phyloP scores from a whole-genome alignment of 2,329 filamentous ascomycete species.

The Pseudogymnoascus sp. region DNA sequence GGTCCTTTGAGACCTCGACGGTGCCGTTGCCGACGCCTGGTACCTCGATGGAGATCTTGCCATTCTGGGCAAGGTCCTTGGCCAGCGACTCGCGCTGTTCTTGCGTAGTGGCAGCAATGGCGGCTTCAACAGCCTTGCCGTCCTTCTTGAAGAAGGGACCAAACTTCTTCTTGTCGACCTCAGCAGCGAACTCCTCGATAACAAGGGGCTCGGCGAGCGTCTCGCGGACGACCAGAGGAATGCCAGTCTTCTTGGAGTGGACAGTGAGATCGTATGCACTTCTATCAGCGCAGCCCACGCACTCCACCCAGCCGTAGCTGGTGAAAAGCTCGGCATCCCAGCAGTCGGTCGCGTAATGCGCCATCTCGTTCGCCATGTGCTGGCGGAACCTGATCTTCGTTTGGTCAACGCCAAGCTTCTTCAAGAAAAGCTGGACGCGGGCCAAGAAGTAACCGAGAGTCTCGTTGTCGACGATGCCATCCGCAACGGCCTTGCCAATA shows the following conservation, averaged over 20 bases:
- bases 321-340: constrained; percentile 95
- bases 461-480: constrained; percentile 87
- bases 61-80: constrained; percentile 62
- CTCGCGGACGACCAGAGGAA: constrained; percentile 78
- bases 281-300: constrained; percentile 91
- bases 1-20: constrained; percentile 70
- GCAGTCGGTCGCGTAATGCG: constrained; percentile 94
- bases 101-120: constrained; percentile 68
- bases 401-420: constrained; percentile 79
- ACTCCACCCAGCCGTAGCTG: constrained; percentile 95
- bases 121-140: constrained; percentile 74
- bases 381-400: constrained; percentile 92
- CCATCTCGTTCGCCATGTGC: constrained; percentile 87
- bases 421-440: constrained; percentile 83
- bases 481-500: constrained; percentile 79
- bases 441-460: constrained; percentile 96
- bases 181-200: constrained; percentile 80
- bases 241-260: constrained; percentile 86
- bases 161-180: constrained; percentile 91
- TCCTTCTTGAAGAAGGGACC: constrained; percentile 95
- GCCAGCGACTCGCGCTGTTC: constrained; percentile 74
- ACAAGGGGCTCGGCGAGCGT: constrained; percentile 68
- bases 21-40: constrained; percentile 59
- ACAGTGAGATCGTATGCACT: constrained; percentile 92
- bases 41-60: constrained; percentile 72